Evolutionary conservation across 179 eudicot genomes (phyloP), one percentile per base, ranked within the genome.

Genomic region (Beta corolliflora): DNA sequence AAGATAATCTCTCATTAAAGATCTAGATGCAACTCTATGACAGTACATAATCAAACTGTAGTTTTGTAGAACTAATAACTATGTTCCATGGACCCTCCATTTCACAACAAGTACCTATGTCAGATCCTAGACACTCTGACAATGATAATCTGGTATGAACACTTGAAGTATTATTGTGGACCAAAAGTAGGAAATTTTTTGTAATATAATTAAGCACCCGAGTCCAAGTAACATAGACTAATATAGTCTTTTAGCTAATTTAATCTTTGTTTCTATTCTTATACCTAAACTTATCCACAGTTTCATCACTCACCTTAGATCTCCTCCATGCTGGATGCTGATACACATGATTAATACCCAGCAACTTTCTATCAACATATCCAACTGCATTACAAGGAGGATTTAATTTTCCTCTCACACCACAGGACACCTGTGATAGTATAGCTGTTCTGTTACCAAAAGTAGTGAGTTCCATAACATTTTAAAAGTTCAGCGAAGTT

Each of bases 381-480:
- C 97, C 97, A 55, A 88, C 97, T 55, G 97, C 94, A 84, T 95
- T 95, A 87, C 98, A 95, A 44, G 97, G 92, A 70, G 95, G 95
- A 87, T 87, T 86, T 64, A 95, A 77, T 53, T 83, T 88, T 77
- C 98, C 97, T 80, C 94, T 92, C 79, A 92, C 92, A 45, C 90
- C 90, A 77, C 97, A 93, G 11, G 71, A 63, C 72, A 95, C 94
- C 97, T 95, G 87, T 76, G 72, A 79, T 36, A 66, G 16, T 71
- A 48, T 58, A 82, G 19, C 21, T 50, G 31, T 1, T 36, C 41
- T 44, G 25, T 81, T 58, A 50, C 55, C 23, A 63, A 69, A 46
- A 66, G 50, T 68, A 46, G n/a, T 19, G n/a, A 53, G 59, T 19
- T 44, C 45, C 23, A 41, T 11, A n/a, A 41, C n/a, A 72, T 25